Percentiles rank a stretch among this genome's conserved stretches.
These are phyloP conservation scores for Purpureocillium lavendulum DNA, from an alignment of 2,329 filamentous ascomycete species.

Conservation along the genomic window DNA sequence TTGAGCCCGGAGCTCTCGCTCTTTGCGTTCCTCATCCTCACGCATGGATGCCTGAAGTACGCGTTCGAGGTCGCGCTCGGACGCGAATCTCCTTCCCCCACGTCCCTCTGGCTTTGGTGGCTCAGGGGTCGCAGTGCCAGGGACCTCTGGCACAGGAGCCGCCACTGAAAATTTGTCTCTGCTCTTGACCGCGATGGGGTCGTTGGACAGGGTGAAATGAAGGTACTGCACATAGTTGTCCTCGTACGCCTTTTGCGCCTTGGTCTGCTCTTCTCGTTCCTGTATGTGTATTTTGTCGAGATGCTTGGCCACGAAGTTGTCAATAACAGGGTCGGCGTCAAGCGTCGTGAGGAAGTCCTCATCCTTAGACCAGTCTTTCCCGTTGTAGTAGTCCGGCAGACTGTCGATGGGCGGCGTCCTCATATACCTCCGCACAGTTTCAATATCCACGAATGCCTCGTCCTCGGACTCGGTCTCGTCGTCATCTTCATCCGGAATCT, in stretches of 20 bases:
- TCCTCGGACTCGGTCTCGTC: conserved; percentile 48
- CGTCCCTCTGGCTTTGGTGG: conserved; percentile 48
- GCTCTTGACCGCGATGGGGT: conserved; percentile 45
- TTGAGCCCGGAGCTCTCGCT: conserved; percentile 55
- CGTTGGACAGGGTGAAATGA: conserved; percentile 46
- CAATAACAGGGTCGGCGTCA: conserved; percentile 28
- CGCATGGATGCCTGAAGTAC: conserved; percentile 64
- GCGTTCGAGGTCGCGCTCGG: conserved; percentile 65
- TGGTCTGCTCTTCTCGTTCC: conserved; percentile 28
- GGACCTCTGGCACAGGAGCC: conserved; percentile 23
- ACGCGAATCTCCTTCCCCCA: conserved; percentile 52
- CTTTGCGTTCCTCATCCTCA: conserved; percentile 61
- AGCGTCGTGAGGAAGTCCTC: conserved; percentile 33
- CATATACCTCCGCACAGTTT: conserved; percentile 41
- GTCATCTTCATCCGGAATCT: conserved; percentile 39
- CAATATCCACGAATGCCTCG: conserved; percentile 39
- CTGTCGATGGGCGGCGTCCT: conserved; percentile 46
- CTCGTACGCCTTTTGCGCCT: conserved; percentile 32
- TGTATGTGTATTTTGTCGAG: conserved; percentile 32
- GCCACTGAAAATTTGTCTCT: conserved; percentile 43
- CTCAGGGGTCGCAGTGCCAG: conserved; percentile 37
- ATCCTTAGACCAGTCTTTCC: conserved; percentile 40
- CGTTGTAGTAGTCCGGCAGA: conserved; percentile 39
- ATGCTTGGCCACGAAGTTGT: conserved; percentile 36
- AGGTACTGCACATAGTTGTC: conserved; percentile 44